Conservation (phyloP, 768 basidiomycete species). For the Scleroderma citrinum region DNA sequence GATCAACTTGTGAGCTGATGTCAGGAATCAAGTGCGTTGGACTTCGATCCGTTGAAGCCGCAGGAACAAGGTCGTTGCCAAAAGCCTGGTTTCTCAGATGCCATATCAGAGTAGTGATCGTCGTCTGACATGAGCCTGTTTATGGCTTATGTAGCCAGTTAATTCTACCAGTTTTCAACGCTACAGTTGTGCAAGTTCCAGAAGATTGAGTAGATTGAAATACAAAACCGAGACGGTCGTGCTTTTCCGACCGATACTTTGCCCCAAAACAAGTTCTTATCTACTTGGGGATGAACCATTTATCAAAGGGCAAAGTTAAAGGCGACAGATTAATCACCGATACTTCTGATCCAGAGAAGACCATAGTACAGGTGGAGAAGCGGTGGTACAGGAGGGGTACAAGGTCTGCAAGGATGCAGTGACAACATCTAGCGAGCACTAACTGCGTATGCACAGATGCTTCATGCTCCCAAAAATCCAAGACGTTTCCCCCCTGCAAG, state of each 20-base stretch:
- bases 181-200: no score
- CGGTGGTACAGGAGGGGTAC: background rate
- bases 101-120: no score
- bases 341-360: background rate
- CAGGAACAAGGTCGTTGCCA: background rate
- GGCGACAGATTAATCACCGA: background rate
- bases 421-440: background rate
- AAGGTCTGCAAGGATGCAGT: background rate
- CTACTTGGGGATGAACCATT: background rate
- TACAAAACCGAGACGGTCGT: no score
- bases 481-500: no score
- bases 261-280: background rate
- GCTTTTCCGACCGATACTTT: no score
- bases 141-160: no score
- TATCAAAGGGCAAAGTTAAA: slow-evolving; percentile 2
- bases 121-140: no score
- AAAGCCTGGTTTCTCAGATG: no score
- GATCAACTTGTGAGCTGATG: slow-evolving; percentile 49
- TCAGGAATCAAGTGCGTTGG: slow-evolving; percentile 48
- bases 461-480: slow-evolving; percentile 2
- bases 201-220: no score
- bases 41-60: background rate
- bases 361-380: background rate
- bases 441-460: slow-evolving; percentile 8
- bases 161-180: no score